phyloP scores from a whole-genome alignment of 192 early-diverging fungal species.

The Thamnidium elegans region DNA sequence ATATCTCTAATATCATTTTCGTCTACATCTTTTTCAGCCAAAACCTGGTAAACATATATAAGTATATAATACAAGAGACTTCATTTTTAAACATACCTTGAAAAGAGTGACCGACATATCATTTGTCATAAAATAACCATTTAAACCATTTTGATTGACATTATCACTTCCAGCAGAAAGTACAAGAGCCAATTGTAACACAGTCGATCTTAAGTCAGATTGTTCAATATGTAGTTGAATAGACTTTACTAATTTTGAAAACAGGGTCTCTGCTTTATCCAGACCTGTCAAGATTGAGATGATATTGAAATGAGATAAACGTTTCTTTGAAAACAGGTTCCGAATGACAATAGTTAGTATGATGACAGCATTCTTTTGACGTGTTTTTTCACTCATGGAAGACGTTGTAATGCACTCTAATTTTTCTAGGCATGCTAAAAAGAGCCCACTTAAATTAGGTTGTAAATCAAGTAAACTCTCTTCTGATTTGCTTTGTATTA shows the following conservation, averaged over 20 bases:
- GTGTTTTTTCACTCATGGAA: slow-evolving; percentile 7
- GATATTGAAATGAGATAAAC: slow-evolving; percentile 54
- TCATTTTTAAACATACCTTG: slow-evolving; percentile 24
- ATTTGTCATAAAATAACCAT: slow-evolving; percentile 56
- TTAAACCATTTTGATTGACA: slow-evolving; percentile 57
- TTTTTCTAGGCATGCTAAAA: slow-evolving; percentile 40
- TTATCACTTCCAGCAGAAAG: slow-evolving; percentile 52
- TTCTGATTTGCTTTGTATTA: slow-evolving; percentile 36
- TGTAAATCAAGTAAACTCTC: slow-evolving; percentile 43
- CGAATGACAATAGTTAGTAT: slow-evolving; percentile 34
- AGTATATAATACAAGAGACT: neutral
- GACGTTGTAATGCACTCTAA: slow-evolving; percentile 22
- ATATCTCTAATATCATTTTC: slow-evolving; percentile 36
- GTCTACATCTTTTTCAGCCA: slow-evolving; percentile 33
- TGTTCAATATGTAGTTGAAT: slow-evolving; percentile 11
- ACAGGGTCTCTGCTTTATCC: slow-evolving; percentile 31
- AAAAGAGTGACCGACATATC: slow-evolving; percentile 43
- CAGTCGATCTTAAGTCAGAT: neutral
- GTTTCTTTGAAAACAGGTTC: slow-evolving; percentile 49
- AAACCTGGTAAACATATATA: slow-evolving; percentile 26
- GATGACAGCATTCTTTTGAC: slow-evolving; percentile 36
- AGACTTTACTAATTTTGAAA: slow-evolving; percentile 11
- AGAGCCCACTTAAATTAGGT: slow-evolving; percentile 41
- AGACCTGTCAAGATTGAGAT: slow-evolving; percentile 46
- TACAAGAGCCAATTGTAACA: slow-evolving; percentile 26